Percentiles rank a stretch among this genome's conserved stretches.
Evolutionary conservation across 805 yeast genomes (phyloP).

Genomic region (Metschnikowia drakensbergensis): DNA sequence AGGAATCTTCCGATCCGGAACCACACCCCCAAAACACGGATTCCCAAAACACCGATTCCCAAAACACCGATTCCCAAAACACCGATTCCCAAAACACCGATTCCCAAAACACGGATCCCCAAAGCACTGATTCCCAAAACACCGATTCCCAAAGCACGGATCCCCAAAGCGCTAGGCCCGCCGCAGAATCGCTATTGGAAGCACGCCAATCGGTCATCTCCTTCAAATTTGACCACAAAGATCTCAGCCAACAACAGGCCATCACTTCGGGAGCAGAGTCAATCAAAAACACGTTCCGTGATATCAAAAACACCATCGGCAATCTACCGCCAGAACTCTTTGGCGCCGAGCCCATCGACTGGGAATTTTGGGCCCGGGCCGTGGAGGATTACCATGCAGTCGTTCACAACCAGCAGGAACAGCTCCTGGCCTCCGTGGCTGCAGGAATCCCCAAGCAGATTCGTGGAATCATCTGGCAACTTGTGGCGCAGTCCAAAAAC

Average conservation of each 20-base stretch:
- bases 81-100: too few species aligned
- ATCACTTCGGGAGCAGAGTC: slow-evolving; percentile 37
- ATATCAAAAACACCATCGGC: slow-evolving; percentile 48
- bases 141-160: too few species aligned
- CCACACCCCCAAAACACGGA: too few species aligned
- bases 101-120: too few species aligned
- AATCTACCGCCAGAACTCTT: slow-evolving; percentile 18
- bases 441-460: slow-evolving; percentile 81
- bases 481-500: slow-evolving; percentile 75
- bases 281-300: slow-evolving; percentile 41
- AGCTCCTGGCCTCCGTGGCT: slow-evolving; percentile 53
- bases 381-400: slow-evolving; percentile 72
- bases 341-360: slow-evolving; percentile 43
- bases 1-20: too few species aligned
- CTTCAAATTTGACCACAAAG: slow-evolving; percentile 46
- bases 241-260: slow-evolving; percentile 48
- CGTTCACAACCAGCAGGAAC: slow-evolving; percentile 57
- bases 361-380: slow-evolving; percentile 86
- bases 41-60: too few species aligned
- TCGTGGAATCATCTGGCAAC: slow-evolving; percentile 91
- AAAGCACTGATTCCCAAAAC: too few species aligned
- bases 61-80: too few species aligned
- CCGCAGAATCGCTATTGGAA: slow-evolving; percentile 40
- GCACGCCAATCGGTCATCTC: slow-evolving; percentile 56
- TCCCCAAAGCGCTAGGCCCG: too few species aligned